These are phyloP conservation scores for Wallacemonas sp. DNA, from an alignment of 208 protist genomes.

Conservation along the genomic window DNA sequence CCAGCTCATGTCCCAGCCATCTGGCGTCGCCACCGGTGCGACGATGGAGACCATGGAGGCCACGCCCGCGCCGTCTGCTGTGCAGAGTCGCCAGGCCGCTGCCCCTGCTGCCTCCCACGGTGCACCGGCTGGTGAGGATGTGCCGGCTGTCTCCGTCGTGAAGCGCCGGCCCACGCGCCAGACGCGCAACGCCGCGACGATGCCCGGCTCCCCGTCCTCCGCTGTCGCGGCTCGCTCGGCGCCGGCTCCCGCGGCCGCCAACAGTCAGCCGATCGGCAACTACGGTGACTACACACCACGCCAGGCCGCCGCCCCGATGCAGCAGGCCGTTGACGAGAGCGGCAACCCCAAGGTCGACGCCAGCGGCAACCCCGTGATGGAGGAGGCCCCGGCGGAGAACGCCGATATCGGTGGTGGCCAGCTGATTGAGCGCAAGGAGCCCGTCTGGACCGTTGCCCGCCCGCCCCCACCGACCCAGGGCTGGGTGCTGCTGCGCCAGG, in stretches of 20 bases:
- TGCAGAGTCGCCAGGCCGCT: not conserved
- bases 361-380: slow-evolving; percentile 6
- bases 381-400: slow-evolving; percentile 10
- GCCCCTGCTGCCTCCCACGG: not conserved
- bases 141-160: slow-evolving; percentile 6
- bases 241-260: slow-evolving; percentile 3
- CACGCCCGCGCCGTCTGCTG: not conserved
- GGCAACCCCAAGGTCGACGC: slow-evolving; percentile 10
- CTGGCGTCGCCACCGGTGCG: slow-evolving; percentile 3
- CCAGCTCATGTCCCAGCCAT: not conserved
- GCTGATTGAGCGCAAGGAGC: slow-evolving; percentile 32
- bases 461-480: slow-evolving; percentile 24
- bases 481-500: slow-evolving; percentile 29
- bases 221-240: slow-evolving; percentile 6
- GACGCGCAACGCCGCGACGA: not conserved
- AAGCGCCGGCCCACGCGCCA: slow-evolving; percentile 5
- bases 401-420: slow-evolving; percentile 12
- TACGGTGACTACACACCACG: slow-evolving; percentile 18
- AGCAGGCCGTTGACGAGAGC: slow-evolving; percentile 1
- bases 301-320: not conserved
- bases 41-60: slow-evolving; percentile 15
- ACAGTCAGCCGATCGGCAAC: slow-evolving; percentile 15
- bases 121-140: not conserved
- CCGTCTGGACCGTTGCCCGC: slow-evolving; percentile 26
- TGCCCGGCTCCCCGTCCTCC: not conserved